Conservation (phyloP, 495 filamentous ascomycete genomes). For the Trichoderma gamsii region DNA sequence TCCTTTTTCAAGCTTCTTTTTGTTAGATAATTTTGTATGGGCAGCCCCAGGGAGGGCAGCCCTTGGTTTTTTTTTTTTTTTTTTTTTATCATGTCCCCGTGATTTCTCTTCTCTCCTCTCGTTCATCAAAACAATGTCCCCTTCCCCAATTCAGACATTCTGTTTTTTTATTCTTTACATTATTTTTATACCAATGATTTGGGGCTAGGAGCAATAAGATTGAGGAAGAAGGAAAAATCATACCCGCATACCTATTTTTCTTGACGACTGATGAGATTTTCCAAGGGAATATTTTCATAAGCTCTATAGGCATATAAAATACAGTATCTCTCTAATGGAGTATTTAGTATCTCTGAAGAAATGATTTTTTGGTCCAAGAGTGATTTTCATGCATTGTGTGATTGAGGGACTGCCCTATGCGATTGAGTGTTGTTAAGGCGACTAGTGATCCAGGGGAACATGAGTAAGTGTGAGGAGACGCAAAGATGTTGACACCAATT, state of each 20-base stretch:
- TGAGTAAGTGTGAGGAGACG: too few relatives aligned
- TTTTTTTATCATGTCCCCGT: slow-evolving; percentile 13
- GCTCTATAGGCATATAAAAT: neutral
- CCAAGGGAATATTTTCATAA: neutral
- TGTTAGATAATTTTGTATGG: slow-evolving; percentile 6
- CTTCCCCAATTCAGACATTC: neutral
- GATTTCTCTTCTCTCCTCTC: neutral
- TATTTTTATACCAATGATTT: neutral
- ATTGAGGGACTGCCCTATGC: too few relatives aligned
- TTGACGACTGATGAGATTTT: slow-evolving; percentile 6
- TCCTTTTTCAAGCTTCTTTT: neutral
- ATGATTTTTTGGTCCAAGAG: neutral
- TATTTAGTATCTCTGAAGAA: neutral
- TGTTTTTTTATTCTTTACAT: neutral
- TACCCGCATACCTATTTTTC: neutral
- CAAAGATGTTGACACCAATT: too few relatives aligned
- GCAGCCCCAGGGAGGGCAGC: neutral
- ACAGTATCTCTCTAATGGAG: neutral
- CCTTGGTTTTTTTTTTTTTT: neutral
- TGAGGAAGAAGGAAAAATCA: slow-evolving; percentile 11
- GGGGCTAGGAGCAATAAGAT: slow-evolving; percentile 3
- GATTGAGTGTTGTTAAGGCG: too few relatives aligned
- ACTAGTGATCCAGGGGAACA: too few relatives aligned
- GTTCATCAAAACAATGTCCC: neutral
- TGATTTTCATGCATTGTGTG: neutral